Percentiles rank a stretch among this genome's conserved stretches.
Conservation (phyloP, 2,329 filamentous ascomycete species). For the Penicillium sp. region DNA sequence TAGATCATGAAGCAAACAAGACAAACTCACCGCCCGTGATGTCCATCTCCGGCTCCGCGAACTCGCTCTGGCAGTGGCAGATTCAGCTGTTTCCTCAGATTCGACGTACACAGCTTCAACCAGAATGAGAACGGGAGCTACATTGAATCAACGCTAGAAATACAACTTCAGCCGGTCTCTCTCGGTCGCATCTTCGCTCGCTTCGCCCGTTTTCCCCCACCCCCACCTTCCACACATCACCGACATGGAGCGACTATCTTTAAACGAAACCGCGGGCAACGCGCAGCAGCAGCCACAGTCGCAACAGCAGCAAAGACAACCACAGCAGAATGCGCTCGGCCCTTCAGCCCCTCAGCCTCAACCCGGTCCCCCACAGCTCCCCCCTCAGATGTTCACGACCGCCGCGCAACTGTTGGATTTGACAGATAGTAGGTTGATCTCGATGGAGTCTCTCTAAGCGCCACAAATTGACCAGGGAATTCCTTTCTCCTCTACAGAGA, state of each 20-base stretch:
- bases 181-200: conserved; percentile 4
- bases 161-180: not conserved
- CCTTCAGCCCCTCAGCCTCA: conserved; percentile 27
- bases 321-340: conserved; percentile 33
- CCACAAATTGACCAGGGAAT: not conserved
- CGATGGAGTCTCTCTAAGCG: not conserved
- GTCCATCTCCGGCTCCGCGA: conserved; percentile 11
- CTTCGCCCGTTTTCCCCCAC: conserved; percentile 12
- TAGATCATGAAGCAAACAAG: conserved; percentile 18
- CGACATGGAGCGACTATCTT: conserved; percentile 40
- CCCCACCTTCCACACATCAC: conserved; percentile 9
- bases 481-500: conserved; percentile 62
- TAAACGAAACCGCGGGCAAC: conserved; percentile 35
- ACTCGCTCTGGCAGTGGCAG: conserved; percentile 5
- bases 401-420: conserved; percentile 93
- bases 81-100: conserved; percentile 2
- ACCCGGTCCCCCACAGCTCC: conserved; percentile 50
- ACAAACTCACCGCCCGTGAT: conserved; percentile 27
- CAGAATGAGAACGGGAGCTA: conserved; percentile 21
- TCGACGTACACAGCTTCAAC: conserved; percentile 1
- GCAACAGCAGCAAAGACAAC: conserved; percentile 21
- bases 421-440: conserved; percentile 78
- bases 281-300: conserved; percentile 28
- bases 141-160: not conserved
- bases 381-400: conserved; percentile 96